Percentiles rank a stretch among this genome's conserved stretches.
These are phyloP conservation scores for Oenanthe sinensis DNA, from an alignment of 129 eudicot species.

Conservation along the genomic window DNA sequence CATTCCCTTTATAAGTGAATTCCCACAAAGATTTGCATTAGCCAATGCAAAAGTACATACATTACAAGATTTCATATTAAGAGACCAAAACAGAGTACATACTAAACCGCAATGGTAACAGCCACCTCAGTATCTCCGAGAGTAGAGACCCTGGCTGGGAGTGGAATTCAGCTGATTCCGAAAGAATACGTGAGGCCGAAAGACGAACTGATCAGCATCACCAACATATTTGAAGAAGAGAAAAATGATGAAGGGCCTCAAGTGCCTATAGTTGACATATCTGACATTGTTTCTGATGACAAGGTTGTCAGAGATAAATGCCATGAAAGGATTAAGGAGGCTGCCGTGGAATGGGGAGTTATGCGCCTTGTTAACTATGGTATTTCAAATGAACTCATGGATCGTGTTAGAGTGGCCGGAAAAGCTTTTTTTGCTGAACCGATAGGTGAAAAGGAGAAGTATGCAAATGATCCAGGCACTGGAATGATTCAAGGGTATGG, in stretches of 20 bases:
- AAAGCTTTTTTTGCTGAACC: conserved; percentile 59
- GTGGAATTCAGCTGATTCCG: conserved; percentile 69
- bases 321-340: conserved; percentile 43
- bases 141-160: conserved; percentile 64
- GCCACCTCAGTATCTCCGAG: conserved; percentile 31
- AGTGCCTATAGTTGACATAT: conserved; percentile 57
- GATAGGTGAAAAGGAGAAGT: conserved; percentile 79
- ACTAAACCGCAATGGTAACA: conserved; percentile 23
- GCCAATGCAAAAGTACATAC: neutral
- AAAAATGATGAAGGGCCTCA: conserved; percentile 50
- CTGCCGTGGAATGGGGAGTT: conserved; percentile 83
- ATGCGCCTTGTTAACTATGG: conserved; percentile 96
- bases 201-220: conserved; percentile 61
- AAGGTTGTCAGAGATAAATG: conserved; percentile 37
- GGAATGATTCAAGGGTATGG: conserved; percentile 92
- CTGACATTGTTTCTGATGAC: conserved; percentile 39
- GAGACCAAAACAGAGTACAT: neutral
- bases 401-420: conserved; percentile 67
- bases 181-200: conserved; percentile 67
- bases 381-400: conserved; percentile 46
- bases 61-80: neutral
- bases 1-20: neutral
- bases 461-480: conserved; percentile 55
- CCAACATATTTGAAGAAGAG: conserved; percentile 58
- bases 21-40: neutral